A percentile compares a stretch with the other conserved stretches of the same genome.
Conservation (phyloP, 75 land plant species). For the Cryptomeria japonica region DNA sequence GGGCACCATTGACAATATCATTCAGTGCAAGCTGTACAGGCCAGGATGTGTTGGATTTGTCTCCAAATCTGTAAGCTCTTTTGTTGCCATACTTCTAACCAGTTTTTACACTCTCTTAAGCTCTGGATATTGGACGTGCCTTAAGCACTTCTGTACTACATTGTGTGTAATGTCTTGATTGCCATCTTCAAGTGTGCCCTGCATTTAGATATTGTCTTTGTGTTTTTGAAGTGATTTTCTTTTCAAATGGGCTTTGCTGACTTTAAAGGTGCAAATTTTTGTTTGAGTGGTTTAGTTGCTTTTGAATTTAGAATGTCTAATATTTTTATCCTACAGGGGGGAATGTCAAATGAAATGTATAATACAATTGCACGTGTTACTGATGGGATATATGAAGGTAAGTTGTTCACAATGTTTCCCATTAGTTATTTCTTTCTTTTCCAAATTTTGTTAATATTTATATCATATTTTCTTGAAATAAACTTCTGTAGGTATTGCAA, state of each 20-base stretch:
- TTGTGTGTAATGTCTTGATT: background rate
- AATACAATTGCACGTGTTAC: constrained; percentile 96
- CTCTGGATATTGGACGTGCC: background rate
- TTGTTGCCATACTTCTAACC: background rate
- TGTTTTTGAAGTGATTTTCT: too few relatives aligned
- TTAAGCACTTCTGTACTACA: background rate
- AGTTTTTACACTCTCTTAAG: background rate
- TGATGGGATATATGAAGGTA: constrained; percentile 98
- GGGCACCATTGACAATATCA: constrained; percentile 93
- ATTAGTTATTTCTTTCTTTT: background rate
- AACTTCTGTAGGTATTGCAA: constrained; percentile 75
- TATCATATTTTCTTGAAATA: constrained; percentile 5
- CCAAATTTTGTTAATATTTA: background rate
- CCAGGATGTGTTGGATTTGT: constrained; percentile 99
- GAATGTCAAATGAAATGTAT: constrained; percentile 98
- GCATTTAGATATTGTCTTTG: background rate
- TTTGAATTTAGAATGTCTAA: background rate
- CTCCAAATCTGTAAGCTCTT: constrained; percentile 83
- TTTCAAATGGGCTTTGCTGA: background rate
- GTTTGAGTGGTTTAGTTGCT: background rate
- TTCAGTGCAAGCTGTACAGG: constrained; percentile 93
- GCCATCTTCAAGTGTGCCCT: too few relatives aligned
- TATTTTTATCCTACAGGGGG: constrained; percentile 62
- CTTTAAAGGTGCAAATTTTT: background rate
- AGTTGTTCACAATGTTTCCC: background rate